Percentiles rank a stretch among this genome's conserved stretches.
Evolutionary conservation across 2,329 filamentous ascomycete genomes (phyloP).

Genomic region (Trichoderma guizhouense): DNA sequence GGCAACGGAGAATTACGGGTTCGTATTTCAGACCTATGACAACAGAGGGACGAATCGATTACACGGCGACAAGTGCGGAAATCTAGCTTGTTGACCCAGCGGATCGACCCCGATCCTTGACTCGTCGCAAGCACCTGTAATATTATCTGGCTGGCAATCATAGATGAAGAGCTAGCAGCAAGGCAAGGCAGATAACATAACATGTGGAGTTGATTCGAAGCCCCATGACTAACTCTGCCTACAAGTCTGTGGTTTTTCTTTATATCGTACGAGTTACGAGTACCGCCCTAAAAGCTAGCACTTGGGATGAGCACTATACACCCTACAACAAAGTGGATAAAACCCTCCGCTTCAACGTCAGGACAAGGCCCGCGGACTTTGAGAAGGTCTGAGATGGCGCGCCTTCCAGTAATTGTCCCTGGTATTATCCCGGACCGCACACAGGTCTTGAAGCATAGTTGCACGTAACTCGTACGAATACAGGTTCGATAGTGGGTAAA

Average conservation of each 20-base stretch:
- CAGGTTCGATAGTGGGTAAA: constrained; percentile 7
- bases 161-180: not conserved
- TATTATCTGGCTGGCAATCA: not conserved
- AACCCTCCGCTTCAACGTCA: not conserved
- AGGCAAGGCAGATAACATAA: constrained; percentile 6
- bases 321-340: not conserved
- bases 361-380: constrained; percentile 8
- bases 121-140: not conserved
- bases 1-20: constrained; percentile 6
- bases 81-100: not conserved
- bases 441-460: not conserved
- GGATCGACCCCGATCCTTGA: constrained; percentile 3
- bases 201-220: not conserved
- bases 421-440: not conserved
- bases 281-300: not conserved
- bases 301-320: not conserved
- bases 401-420: not conserved
- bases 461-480: not conserved
- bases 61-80: not conserved
- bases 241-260: not conserved
- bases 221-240: not conserved
- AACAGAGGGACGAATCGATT: not conserved
- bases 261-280: not conserved
- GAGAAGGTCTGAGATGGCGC: not conserved
- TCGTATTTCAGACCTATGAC: not conserved